A percentile compares a stretch with the other conserved stretches of the same genome.
phyloP scores from a whole-genome alignment of 805 yeast species.

The Pachysolen tannophilus region DNA sequence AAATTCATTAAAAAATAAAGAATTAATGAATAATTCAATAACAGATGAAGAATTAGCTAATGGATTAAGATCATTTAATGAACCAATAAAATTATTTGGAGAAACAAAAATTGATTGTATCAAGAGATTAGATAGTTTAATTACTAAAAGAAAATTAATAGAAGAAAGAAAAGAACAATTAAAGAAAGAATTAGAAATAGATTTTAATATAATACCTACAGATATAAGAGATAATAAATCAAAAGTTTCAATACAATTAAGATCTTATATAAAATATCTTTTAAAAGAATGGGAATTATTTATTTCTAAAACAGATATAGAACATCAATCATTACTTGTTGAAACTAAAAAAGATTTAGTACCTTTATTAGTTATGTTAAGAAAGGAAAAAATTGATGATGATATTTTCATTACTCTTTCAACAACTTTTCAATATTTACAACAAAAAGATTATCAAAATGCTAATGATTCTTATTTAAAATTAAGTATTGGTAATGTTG shows the following conservation, averaged over 20 bases:
- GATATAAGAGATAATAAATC: slow-evolving; percentile 26
- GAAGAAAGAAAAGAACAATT: slow-evolving; percentile 20
- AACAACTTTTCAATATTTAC: slow-evolving; percentile 55
- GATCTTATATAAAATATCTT: slow-evolving; percentile 39
- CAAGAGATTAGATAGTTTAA: slow-evolving; percentile 9
- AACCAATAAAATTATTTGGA: slow-evolving; percentile 11
- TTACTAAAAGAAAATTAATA: slow-evolving; percentile 14
- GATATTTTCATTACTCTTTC: slow-evolving; percentile 46
- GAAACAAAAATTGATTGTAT: slow-evolving; percentile 15
- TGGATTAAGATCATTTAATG: slow-evolving; percentile 17
- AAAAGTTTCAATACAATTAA: slow-evolving; percentile 29
- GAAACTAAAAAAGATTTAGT: slow-evolving; percentile 43
- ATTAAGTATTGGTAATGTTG: slow-evolving; percentile 77
- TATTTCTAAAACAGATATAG: background rate
- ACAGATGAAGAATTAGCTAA: slow-evolving; percentile 19
- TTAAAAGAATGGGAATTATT: slow-evolving; percentile 28
- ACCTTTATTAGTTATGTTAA: slow-evolving; percentile 46
- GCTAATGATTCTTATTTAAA: slow-evolving; percentile 69
- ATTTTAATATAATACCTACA: slow-evolving; percentile 14
- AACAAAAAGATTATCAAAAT: slow-evolving; percentile 35
- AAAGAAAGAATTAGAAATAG: slow-evolving; percentile 19
- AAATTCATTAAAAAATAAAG: background rate
- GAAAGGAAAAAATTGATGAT: slow-evolving; percentile 29
- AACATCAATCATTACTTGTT: slow-evolving; percentile 18
- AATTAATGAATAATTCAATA: slow-evolving; percentile 10